phyloP scores from a whole-genome alignment of 176 grass and related monocot genomes.

The Dendrocalamus sinicus region DNA sequence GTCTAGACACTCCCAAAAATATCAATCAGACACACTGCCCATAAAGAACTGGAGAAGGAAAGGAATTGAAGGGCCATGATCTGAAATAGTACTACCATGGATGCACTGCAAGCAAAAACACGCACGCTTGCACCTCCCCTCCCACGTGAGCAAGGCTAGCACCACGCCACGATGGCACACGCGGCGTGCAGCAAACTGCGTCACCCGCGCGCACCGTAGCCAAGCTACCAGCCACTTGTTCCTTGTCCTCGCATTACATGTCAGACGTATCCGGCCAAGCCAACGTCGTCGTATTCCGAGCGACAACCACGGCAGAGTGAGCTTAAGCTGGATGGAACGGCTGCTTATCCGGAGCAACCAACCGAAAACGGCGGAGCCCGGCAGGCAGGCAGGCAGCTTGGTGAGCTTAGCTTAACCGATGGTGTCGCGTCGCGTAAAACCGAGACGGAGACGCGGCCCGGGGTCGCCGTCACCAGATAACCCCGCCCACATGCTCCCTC shows the following conservation, averaged over 20 bases:
- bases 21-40: background rate
- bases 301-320: background rate
- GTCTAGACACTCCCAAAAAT: too few relatives aligned
- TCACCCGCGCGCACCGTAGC: too few relatives aligned
- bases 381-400: background rate
- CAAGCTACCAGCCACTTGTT: background rate
- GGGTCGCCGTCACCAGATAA: conserved; percentile 65
- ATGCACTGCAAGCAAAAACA: background rate
- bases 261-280: too few relatives aligned
- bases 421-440: conserved; percentile 9
- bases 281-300: background rate
- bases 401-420: background rate
- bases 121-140: too few relatives aligned
- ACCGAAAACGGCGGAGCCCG: background rate
- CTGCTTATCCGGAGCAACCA: background rate
- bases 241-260: background rate
- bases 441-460: background rate
- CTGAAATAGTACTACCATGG: background rate
- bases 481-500: conserved; percentile 54
- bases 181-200: too few relatives aligned
- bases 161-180: too few relatives aligned
- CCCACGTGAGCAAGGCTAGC: too few relatives aligned
- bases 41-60: background rate
- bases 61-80: background rate
- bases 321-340: background rate